Evolutionary conservation across 768 basidiomycete species (phyloP).

Genomic region (Boletus huronensis): DNA sequence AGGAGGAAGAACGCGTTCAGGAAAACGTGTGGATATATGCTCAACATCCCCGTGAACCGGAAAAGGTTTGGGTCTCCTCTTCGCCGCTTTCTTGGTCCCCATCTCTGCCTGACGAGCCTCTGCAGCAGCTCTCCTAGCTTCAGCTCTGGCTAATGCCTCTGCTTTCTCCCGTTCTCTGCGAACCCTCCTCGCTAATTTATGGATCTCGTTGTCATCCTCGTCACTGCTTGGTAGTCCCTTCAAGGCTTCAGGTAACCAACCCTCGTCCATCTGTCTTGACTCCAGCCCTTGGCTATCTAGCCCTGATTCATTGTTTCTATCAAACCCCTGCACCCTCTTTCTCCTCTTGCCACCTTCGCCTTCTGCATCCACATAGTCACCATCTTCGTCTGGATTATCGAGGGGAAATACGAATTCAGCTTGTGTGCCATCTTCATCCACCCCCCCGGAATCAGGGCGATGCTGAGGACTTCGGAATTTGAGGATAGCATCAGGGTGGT

Average conservation of each 20-base stretch:
- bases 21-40: not conserved
- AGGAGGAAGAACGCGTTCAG: not conserved
- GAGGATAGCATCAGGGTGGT: conserved; percentile 67
- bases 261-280: conserved; percentile 1
- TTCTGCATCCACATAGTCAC: conserved; percentile 23
- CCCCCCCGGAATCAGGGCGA: conserved; percentile 24
- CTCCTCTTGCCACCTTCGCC: conserved; percentile 11
- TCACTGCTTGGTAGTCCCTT: conserved; percentile 40
- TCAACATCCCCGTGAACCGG: conserved; percentile 14
- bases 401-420: conserved; percentile 27
- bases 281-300: not conserved
- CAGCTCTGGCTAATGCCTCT: conserved; percentile 16
- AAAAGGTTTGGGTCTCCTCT: conserved; percentile 25
- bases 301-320: not conserved
- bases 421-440: conserved; percentile 30
- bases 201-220: conserved; percentile 37
- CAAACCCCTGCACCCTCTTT: not conserved
- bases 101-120: conserved; percentile 12
- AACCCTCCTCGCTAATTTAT: conserved; percentile 32
- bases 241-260: conserved; percentile 37
- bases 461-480: conserved; percentile 40
- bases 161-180: conserved; percentile 30
- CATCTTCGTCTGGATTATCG: conserved; percentile 24
- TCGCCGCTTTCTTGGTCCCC: conserved; percentile 14
- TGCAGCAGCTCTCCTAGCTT: conserved; percentile 15